These are phyloP conservation scores for Alternaria arborescens DNA, from an alignment of 2,329 filamentous ascomycete species.

Conservation along the genomic window DNA sequence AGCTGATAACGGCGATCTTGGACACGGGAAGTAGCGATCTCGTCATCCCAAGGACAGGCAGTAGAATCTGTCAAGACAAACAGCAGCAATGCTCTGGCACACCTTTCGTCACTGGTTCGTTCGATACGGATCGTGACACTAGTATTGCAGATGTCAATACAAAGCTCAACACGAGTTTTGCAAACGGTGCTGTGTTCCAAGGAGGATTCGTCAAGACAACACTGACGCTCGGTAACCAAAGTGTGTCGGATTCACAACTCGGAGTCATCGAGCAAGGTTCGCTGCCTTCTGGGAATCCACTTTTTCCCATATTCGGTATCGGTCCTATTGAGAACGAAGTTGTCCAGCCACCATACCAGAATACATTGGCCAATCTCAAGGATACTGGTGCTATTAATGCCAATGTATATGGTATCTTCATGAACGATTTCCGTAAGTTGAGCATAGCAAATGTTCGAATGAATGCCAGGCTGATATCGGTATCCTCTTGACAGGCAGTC, in stretches of 20 bases:
- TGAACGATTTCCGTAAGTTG: not conserved
- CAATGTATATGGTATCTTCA: not conserved
- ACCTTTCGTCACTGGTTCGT: not conserved
- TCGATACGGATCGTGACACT: not conserved
- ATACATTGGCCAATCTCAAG: not conserved
- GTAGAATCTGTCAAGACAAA: not conserved
- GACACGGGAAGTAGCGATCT: conserved; percentile 1
- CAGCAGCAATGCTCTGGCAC: not conserved
- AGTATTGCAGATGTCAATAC: not conserved
- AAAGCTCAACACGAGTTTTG: not conserved
- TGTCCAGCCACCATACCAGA: not conserved
- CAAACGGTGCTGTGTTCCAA: not conserved
- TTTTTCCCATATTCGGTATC: not conserved
- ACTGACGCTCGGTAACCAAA: not conserved
- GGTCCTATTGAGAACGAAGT: not conserved
- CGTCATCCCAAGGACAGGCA: not conserved
- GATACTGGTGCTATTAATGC: not conserved
- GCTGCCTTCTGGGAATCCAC: not conserved
- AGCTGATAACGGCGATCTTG: not conserved
- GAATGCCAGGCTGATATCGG: not conserved
- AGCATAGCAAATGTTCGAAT: not conserved
- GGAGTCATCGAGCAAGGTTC: not conserved
- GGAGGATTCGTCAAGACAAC: not conserved
- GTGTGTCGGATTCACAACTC: not conserved
- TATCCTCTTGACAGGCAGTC: not conserved